phyloP scores from a whole-genome alignment of 2,329 filamentous ascomycete species.

The Microsporum canis region DNA sequence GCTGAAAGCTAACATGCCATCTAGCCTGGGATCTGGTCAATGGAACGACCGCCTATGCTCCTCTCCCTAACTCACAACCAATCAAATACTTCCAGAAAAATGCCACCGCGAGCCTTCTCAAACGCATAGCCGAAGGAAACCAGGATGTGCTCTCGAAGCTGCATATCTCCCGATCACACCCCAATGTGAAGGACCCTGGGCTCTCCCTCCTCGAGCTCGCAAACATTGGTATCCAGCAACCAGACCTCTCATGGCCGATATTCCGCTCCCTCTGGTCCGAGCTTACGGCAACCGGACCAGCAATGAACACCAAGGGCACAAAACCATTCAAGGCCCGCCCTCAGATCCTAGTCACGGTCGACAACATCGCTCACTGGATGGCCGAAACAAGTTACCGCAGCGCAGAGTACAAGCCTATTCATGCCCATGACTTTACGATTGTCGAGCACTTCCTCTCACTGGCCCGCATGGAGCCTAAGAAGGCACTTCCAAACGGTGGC shows the following conservation, averaged over 20 bases:
- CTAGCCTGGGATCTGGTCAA: constrained; percentile 69
- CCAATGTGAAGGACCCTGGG: constrained; percentile 47
- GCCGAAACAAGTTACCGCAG: constrained; percentile 62
- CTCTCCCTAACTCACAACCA: constrained; percentile 46
- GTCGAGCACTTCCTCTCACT: constrained; percentile 63
- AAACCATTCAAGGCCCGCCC: constrained; percentile 40
- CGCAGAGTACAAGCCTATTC: constrained; percentile 59
- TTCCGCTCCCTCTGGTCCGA: constrained; percentile 75
- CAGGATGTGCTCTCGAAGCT: constrained; percentile 47
- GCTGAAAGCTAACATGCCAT: neutral
- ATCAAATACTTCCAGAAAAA: constrained; percentile 62
- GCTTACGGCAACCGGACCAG: constrained; percentile 45
- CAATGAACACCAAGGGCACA: constrained; percentile 26
- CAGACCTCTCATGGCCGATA: constrained; percentile 66
- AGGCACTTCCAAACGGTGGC: constrained; percentile 57
- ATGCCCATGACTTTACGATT: constrained; percentile 73
- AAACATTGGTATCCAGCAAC: constrained; percentile 57
- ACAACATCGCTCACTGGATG: constrained; percentile 76
- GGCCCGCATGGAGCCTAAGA: constrained; percentile 35
- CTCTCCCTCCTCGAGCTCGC: constrained; percentile 57
- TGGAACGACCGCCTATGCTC: constrained; percentile 68
- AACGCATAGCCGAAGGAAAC: constrained; percentile 63
- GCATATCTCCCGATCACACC: constrained; percentile 42
- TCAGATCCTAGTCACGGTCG: constrained; percentile 62
- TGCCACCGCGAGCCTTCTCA: constrained; percentile 64